These are phyloP conservation scores for Biancaea sappan DNA, from an alignment of 306 rosid genomes.

Conservation along the genomic window DNA sequence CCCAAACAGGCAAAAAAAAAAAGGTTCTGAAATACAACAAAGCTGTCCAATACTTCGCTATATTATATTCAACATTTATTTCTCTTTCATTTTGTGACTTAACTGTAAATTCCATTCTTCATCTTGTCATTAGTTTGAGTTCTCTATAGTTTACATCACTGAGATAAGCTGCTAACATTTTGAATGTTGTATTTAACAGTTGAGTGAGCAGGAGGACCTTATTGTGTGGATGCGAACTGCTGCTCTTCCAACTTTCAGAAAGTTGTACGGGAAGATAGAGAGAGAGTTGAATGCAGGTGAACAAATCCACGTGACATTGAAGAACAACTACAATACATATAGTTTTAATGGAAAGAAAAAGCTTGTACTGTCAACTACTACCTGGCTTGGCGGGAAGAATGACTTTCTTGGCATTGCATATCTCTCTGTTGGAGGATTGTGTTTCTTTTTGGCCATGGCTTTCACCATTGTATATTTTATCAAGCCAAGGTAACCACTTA, in stretches of 20 bases:
- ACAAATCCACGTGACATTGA: slow-evolving; percentile 46
- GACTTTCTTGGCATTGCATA: slow-evolving; percentile 89
- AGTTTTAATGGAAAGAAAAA: slow-evolving; percentile 77
- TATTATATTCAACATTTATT: background rate
- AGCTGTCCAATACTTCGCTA: background rate
- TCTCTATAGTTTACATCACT: slow-evolving; percentile 25
- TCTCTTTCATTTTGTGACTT: background rate
- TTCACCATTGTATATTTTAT: slow-evolving; percentile 78
- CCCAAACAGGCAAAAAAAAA: background rate
- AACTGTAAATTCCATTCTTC: background rate
- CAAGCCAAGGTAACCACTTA: slow-evolving; percentile 79
- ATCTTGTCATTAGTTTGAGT: background rate
- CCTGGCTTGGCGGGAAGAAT: slow-evolving; percentile 87
- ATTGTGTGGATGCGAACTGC: slow-evolving; percentile 96
- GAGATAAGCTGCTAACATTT: slow-evolving; percentile 37
- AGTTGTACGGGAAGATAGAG: slow-evolving; percentile 78
- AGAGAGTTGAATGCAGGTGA: slow-evolving; percentile 62
- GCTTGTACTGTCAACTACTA: slow-evolving; percentile 79
- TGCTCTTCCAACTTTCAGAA: slow-evolving; percentile 84
- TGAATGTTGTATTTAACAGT: slow-evolving; percentile 53
- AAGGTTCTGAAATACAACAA: background rate
- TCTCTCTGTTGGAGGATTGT: slow-evolving; percentile 88
- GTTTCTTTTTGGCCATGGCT: slow-evolving; percentile 82
- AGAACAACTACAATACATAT: slow-evolving; percentile 70
- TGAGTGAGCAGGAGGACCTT: slow-evolving; percentile 79